These are phyloP conservation scores for Botrytis pseudocinerea DNA, from an alignment of 2,329 filamentous ascomycete species.

Conservation along the genomic window DNA sequence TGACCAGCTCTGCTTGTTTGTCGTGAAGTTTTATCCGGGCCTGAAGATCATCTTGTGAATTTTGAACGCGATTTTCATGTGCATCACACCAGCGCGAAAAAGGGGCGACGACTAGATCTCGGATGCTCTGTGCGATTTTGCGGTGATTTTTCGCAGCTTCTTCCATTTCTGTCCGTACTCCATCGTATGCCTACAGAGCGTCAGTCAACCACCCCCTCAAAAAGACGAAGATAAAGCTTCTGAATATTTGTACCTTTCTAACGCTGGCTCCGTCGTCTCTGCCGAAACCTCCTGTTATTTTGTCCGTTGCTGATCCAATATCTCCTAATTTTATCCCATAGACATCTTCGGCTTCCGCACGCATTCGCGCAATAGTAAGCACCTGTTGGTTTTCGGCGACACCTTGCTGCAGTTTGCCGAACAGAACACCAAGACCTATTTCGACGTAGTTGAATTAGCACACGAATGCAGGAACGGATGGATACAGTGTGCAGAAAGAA, in stretches of 20 bases:
- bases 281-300: slow-evolving; percentile 77
- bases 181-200: slow-evolving; percentile 77
- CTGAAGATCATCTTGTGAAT: slow-evolving; percentile 93
- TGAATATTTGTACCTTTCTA: slow-evolving; percentile 76
- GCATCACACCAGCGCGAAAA: slow-evolving; percentile 96
- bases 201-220: slow-evolving; percentile 30
- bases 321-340: slow-evolving; percentile 81
- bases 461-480: slow-evolving; percentile 3
- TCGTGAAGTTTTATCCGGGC: slow-evolving; percentile 88
- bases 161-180: slow-evolving; percentile 88
- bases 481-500: not conserved
- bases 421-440: slow-evolving; percentile 82
- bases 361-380: slow-evolving; percentile 85
- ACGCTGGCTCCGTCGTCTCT: slow-evolving; percentile 95
- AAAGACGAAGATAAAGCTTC: not conserved
- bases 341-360: slow-evolving; percentile 89
- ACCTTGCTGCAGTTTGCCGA: slow-evolving; percentile 94
- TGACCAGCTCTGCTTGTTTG: slow-evolving; percentile 83
- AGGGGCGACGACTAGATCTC: slow-evolving; percentile 90
- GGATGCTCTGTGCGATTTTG: slow-evolving; percentile 95
- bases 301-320: slow-evolving; percentile 80
- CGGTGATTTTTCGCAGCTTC: slow-evolving; percentile 86
- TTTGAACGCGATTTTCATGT: slow-evolving; percentile 86
- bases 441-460: slow-evolving; percentile 24
- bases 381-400: slow-evolving; percentile 94